A percentile compares a stretch with the other conserved stretches of the same genome.
Conservation (phyloP, 1,139 yeast genomes). For the Kurtzmaniella quercitrusa region DNA sequence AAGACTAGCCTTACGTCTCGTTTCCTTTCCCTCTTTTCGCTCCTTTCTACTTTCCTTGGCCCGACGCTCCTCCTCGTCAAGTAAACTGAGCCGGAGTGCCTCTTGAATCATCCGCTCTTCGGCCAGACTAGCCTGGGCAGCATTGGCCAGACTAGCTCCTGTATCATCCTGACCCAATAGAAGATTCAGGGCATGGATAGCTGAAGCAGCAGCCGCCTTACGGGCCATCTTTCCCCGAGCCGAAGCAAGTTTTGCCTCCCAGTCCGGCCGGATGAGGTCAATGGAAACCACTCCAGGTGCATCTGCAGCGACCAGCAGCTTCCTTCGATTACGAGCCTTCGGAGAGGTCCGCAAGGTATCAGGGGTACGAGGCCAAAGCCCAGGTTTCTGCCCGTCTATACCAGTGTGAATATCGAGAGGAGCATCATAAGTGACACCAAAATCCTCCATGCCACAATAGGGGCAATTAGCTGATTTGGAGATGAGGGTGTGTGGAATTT, state of each 20-base stretch:
- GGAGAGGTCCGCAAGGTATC: neutral
- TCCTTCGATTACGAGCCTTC: conserved; percentile 16
- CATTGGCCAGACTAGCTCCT: conserved; percentile 8
- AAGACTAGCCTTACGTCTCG: conserved; percentile 8
- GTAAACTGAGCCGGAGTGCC: conserved; percentile 68
- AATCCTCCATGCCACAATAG: conserved; percentile 83
- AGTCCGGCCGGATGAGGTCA: conserved; percentile 85
- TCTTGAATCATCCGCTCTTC: conserved; percentile 84
- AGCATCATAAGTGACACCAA: conserved; percentile 77
- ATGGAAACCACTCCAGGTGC: conserved; percentile 69
- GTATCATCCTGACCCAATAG: conserved; percentile 32
- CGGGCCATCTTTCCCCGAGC: conserved; percentile 80
- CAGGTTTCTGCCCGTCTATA: conserved; percentile 41
- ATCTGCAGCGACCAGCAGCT: conserved; percentile 52
- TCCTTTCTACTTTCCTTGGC: conserved; percentile 16
- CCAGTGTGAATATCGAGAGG: conserved; percentile 56
- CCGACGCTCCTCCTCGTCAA: conserved; percentile 53
- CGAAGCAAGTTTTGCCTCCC: conserved; percentile 70
- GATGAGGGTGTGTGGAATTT: conserved; percentile 58
- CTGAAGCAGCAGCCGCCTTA: conserved; percentile 90
- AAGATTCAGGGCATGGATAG: conserved; percentile 80
- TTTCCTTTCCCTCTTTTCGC: conserved; percentile 12
- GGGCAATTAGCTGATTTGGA: conserved; percentile 93
- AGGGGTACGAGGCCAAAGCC: conserved; percentile 20
- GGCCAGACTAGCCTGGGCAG: conserved; percentile 20